Base-by-base conservation (phyloP, 768 basidiomycete species). In the Rubroboletus satanas region DNA sequence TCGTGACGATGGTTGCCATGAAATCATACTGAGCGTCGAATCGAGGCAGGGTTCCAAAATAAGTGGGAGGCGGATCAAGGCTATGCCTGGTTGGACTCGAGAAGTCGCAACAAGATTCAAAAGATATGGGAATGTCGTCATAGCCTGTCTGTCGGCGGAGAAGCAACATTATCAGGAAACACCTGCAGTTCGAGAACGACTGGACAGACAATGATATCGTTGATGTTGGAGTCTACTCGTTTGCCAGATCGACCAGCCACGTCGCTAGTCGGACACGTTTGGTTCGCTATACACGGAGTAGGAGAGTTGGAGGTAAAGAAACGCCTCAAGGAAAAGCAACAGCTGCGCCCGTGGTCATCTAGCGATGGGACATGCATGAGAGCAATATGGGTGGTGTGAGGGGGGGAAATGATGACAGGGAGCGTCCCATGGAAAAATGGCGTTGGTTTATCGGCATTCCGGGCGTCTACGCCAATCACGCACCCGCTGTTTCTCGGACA, bases 1-100 rank as follows among this genome's bases (percentile, higher is more conserved):
- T 74, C 4, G 65, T 59, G 49, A 85, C 82, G 52, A 92, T 79
- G 7, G 81, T 80, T 28, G 71, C 66, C 44, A 80, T 64, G n/a
- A 83, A 73, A 49, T 78, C 77, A 2, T 74, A 36, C 57, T 53
- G 46, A 36, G 44, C 9, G 56, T 56, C 58, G 50, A 63, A 48
- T 42, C 32, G 26, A 28, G 57, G 46, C 6, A 67, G n/a, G 37
- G 45, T 38, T 28, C 66, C 45, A 56, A 66, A 68, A 63, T 82
- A 82, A 17, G 72, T 59, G 39, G 81, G 80, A n/a, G 74, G 78
- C 0, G 66, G 59, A 8, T 74, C 75, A 61, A 63, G 52, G 58
- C 45, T 54, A 14, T 49, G 62, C 7, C 23, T n/a, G 4, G 54
- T 28, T 41, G 55, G 51, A 64, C 66, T 58, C 56, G 72, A 52